These are phyloP conservation scores for Cicer judaicum DNA, from an alignment of 306 rosid genomes.

Conservation along the genomic window DNA sequence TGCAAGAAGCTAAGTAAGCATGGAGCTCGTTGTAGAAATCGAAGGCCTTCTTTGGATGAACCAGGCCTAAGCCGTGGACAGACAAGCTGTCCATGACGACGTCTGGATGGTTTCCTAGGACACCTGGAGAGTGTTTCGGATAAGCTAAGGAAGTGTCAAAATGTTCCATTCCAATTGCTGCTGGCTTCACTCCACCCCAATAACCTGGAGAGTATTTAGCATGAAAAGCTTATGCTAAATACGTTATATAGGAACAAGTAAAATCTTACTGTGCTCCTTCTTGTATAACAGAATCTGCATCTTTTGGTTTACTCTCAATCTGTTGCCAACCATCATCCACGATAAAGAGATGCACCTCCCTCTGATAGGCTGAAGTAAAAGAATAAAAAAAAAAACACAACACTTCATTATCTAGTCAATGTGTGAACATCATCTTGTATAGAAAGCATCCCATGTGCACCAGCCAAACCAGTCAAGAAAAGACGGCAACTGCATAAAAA, in stretches of 20 bases:
- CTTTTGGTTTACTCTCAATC: constrained; percentile 62
- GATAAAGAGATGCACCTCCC: constrained; percentile 89
- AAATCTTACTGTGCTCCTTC: constrained; percentile 32
- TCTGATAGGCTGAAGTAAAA: constrained; percentile 62
- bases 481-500: constrained; percentile 65
- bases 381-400: constrained; percentile 14
- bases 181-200: constrained; percentile 43
- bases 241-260: neutral
- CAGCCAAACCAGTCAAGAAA: constrained; percentile 96
- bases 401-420: constrained; percentile 31
- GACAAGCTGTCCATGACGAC: constrained; percentile 75
- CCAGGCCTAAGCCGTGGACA: constrained; percentile 90
- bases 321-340: constrained; percentile 72
- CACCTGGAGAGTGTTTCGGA: constrained; percentile 34
- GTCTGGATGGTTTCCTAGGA: constrained; percentile 39
- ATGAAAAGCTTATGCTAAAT: neutral
- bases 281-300: neutral
- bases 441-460: constrained; percentile 99
- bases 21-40: constrained; percentile 93
- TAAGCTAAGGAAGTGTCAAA: constrained; percentile 31
- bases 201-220: neutral
- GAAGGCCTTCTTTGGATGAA: constrained; percentile 86
- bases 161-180: constrained; percentile 42
- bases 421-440: constrained; percentile 33
- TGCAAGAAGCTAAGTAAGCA: constrained; percentile 86